phyloP scores from a whole-genome alignment of 768 basidiomycete species.

The Boletellus ananiceps region DNA sequence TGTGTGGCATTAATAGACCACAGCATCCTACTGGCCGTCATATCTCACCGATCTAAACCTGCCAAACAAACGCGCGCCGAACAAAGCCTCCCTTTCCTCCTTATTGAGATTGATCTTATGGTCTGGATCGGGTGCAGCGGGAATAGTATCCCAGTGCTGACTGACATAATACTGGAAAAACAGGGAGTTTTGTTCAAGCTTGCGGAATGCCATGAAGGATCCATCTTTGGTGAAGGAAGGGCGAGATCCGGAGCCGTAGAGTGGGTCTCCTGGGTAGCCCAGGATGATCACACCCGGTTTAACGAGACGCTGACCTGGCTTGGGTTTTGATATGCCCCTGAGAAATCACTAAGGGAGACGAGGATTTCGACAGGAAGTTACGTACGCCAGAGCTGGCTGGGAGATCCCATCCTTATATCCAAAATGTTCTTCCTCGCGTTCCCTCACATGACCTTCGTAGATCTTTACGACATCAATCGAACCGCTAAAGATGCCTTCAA shows the following conservation, averaged over 20 bases:
- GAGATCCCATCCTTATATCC: constrained; percentile 51
- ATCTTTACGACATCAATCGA: neutral
- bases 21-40: neutral
- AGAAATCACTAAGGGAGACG: constrained; percentile 27
- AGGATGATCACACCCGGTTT: constrained; percentile 33
- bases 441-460: neutral
- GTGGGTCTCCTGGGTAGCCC: constrained; percentile 40
- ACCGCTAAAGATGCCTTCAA: neutral
- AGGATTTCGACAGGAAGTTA: constrained; percentile 27
- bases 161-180: constrained; percentile 45
- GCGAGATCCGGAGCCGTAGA: constrained; percentile 17
- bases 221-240: constrained; percentile 46
- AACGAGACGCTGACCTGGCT: constrained; percentile 27
- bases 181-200: constrained; percentile 40
- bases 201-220: constrained; percentile 47
- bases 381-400: constrained; percentile 37
- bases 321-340: constrained; percentile 24
- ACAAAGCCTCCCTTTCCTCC: constrained; percentile 12
- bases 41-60: constrained; percentile 41
- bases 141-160: constrained; percentile 37
- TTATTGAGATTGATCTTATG: constrained; percentile 17
- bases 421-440: constrained; percentile 45
- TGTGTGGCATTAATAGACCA: neutral
- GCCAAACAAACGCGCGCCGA: constrained; percentile 40
- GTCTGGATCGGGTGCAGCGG: constrained; percentile 4